phyloP scores from a whole-genome alignment of 2,329 filamentous ascomycete species.

The Apiospora kogelbergensis region DNA sequence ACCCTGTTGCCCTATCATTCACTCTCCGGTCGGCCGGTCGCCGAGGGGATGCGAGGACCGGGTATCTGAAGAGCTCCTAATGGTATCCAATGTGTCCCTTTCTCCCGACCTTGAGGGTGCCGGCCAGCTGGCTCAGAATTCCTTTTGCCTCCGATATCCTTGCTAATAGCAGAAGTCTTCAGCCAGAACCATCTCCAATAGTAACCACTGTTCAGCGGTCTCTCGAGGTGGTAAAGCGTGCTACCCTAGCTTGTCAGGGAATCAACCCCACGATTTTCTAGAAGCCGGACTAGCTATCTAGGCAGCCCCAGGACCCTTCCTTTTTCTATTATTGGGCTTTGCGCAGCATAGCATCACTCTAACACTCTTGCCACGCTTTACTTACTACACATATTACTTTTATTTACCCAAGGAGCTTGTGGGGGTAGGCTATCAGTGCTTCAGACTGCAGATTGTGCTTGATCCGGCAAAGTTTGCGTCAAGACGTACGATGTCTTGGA shows the following conservation, averaged over 20 bases:
- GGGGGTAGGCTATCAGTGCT: not conserved
- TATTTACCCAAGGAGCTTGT: not conserved
- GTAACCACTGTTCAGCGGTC: not conserved
- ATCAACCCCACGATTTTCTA: slow-evolving; percentile 5
- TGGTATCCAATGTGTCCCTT: not conserved
- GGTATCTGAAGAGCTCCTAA: not conserved
- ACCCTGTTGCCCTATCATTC: not conserved
- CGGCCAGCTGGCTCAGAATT: too few species aligned
- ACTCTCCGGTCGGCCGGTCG: not conserved
- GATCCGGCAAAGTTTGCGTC: not conserved
- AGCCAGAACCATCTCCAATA: not conserved
- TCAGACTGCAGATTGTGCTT: not conserved
- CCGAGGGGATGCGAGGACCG: not conserved
- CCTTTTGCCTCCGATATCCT: not conserved
- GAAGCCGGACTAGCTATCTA: not conserved
- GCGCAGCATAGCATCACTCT: not conserved
- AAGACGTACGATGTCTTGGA: not conserved
- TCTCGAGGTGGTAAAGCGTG: not conserved
- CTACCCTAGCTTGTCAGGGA: not conserved
- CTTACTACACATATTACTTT: not conserved
- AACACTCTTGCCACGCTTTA: too few species aligned
- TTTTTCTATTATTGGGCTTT: not conserved
- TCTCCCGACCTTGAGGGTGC: too few species aligned
- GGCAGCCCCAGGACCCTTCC: not conserved
- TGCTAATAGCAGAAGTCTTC: too few species aligned